Conservation (phyloP, 1,139 yeast genomes). For the Candida sojae region DNA sequence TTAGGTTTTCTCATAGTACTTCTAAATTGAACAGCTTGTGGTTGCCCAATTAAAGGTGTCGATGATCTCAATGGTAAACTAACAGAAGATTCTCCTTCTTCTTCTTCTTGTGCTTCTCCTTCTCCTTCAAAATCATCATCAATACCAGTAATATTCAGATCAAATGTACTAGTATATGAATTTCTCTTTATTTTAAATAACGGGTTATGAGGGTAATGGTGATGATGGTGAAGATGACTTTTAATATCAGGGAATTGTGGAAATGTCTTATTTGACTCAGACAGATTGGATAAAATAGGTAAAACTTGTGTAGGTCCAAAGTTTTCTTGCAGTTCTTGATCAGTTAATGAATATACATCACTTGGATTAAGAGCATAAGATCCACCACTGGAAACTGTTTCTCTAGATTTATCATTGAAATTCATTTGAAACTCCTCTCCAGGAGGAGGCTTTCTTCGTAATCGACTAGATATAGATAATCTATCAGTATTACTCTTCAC, state of each 20-base stretch:
- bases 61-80: constrained; percentile 14
- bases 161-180: constrained; percentile 17
- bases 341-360: constrained; percentile 13
- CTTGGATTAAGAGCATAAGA: constrained; percentile 14
- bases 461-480: constrained; percentile 11
- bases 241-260: constrained; percentile 31
- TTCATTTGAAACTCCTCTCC: constrained; percentile 10
- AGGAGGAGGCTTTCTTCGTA: constrained; percentile 33
- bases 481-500: constrained; percentile 1
- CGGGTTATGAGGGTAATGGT: constrained; percentile 6
- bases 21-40: constrained; percentile 46
- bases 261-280: constrained; percentile 13
- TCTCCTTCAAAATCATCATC: constrained; percentile 7
- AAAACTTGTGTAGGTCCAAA: constrained; percentile 6
- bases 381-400: constrained; percentile 16
- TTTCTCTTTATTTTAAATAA: constrained; percentile 19
- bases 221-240: constrained; percentile 7
- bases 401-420: constrained; percentile 10
- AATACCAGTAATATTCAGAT: constrained; percentile 17
- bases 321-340: constrained; percentile 13
- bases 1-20: constrained; percentile 71
- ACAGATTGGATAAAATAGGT: not conserved
- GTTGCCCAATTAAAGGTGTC: constrained; percentile 15
- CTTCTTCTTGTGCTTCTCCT: no score
- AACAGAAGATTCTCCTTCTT: constrained; percentile 7